phyloP scores from a whole-genome alignment of 2,329 filamentous ascomycete species.

The Neofusicoccum laricinum region DNA sequence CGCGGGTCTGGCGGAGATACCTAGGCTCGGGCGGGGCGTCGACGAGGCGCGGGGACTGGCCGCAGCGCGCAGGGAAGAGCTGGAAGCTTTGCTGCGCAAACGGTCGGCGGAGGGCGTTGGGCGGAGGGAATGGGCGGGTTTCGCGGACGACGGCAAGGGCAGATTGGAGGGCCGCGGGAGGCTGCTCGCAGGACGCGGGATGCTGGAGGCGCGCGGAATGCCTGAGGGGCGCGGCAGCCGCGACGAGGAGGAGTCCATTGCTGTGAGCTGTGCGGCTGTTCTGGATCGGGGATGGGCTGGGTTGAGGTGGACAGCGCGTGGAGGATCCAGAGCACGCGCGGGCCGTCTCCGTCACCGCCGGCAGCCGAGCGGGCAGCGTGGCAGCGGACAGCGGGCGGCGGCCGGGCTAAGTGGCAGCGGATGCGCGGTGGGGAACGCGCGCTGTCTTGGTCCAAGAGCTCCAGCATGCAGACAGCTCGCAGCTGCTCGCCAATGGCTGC shows the following conservation, averaged over 20 bases:
- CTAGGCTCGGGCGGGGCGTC: slow-evolving; percentile 20
- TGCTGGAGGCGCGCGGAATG: slow-evolving; percentile 20
- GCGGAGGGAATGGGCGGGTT: not conserved
- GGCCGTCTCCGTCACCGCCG: not conserved
- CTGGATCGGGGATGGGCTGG: slow-evolving; percentile 18
- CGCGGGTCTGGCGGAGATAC: not conserved
- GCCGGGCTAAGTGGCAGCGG: not conserved
- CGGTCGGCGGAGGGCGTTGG: not conserved
- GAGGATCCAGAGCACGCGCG: too few species aligned
- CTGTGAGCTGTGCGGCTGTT: slow-evolving; percentile 15
- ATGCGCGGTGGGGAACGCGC: not conserved
- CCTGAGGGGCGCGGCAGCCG: slow-evolving; percentile 21
- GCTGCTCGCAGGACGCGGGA: slow-evolving; percentile 29
- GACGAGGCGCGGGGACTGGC: not conserved
- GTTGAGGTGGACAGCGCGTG: not conserved
- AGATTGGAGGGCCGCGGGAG: slow-evolving; percentile 54
- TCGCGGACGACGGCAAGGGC: slow-evolving; percentile 27
- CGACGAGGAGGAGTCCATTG: slow-evolving; percentile 30
- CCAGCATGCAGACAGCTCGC: not conserved
- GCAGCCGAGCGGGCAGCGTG: not conserved
- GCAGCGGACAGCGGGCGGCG: not conserved
- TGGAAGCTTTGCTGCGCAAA: slow-evolving; percentile 48
- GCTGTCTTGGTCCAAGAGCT: not conserved
- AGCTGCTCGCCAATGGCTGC: not conserved
- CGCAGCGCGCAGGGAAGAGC: slow-evolving; percentile 39